These are phyloP conservation scores for Suillus spraguei DNA, from an alignment of 768 basidiomycete genomes.

Conservation along the genomic window DNA sequence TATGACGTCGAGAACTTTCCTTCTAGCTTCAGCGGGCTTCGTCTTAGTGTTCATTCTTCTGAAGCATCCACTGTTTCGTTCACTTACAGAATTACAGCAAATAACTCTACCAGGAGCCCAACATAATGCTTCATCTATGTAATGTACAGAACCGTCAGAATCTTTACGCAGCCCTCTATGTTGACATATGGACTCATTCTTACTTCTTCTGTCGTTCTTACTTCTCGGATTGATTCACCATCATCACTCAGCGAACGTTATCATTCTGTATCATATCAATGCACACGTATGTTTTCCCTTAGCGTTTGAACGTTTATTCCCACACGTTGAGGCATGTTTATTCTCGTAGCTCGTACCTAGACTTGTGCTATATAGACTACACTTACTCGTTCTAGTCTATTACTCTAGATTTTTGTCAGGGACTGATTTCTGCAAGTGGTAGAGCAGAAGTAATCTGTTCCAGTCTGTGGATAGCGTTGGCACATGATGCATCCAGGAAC, in stretches of 20 bases:
- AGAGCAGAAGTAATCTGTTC: conserved; percentile 65
- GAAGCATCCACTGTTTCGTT: not conserved
- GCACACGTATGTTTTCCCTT: no score
- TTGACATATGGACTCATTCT: no score
- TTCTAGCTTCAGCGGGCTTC: not conserved
- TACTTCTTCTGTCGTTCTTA: no score
- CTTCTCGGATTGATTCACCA: no score
- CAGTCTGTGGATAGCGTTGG: conserved; percentile 57
- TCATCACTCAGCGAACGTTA: no score
- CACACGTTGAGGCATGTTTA: no score
- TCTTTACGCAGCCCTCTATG: not conserved
- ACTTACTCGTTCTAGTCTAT: no score
- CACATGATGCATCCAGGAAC: conserved; percentile 67
- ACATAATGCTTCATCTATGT: not conserved
- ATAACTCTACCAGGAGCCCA: not conserved
- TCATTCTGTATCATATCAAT: no score
- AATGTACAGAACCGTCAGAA: not conserved
- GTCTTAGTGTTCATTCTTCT: not conserved
- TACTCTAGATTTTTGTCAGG: conserved; percentile 46
- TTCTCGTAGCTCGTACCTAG: no score
- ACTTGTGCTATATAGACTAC: no score
- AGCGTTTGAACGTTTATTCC: no score
- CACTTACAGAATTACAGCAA: not conserved
- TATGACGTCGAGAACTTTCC: not conserved
- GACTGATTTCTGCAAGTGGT: conserved; percentile 60